A percentile compares a stretch with the other conserved stretches of the same genome.
These are phyloP conservation scores for Thecaphora thlaspeos DNA, from an alignment of 1,284 basidiomycete genomes.

Conservation along the genomic window DNA sequence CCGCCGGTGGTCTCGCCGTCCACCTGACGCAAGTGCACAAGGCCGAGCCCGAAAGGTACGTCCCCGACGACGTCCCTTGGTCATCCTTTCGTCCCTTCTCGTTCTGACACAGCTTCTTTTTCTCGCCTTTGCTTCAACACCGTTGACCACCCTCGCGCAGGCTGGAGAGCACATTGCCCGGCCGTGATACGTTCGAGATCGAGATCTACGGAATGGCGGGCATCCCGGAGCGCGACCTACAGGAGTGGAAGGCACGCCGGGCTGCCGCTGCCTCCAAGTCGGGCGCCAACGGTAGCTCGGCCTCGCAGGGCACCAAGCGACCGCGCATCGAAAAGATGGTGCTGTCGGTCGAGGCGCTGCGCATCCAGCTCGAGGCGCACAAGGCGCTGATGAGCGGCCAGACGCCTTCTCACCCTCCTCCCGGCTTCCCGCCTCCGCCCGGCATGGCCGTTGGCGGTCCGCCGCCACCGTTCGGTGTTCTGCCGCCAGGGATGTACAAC, in stretches of 20 bases:
- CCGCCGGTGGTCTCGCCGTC: conserved; percentile 95
- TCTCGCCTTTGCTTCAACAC: not conserved
- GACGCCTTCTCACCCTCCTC: conserved; percentile 59
- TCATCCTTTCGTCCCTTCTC: too few species aligned
- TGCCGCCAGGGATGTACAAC: too few species aligned
- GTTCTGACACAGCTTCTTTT: conserved; percentile 27
- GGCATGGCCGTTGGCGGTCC: conserved; percentile 14
- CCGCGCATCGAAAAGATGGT: conserved; percentile 79
- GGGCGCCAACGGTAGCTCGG: conserved; percentile 20
- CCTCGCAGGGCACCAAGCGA: conserved; percentile 68
- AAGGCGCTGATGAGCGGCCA: conserved; percentile 83
- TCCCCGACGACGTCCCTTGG: too few species aligned
- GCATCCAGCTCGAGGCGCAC: conserved; percentile 81
- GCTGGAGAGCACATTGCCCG: conserved; percentile 92
- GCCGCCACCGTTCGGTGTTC: conserved; percentile 28
- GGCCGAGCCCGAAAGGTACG: conserved; percentile 89
- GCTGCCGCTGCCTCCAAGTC: conserved; percentile 33
- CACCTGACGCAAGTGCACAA: conserved; percentile 99
- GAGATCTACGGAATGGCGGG: conserved; percentile 99
- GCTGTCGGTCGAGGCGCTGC: conserved; percentile 70
- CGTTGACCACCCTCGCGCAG: conserved; percentile 60
- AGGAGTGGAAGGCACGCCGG: conserved; percentile 83
- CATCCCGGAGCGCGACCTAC: conserved; percentile 87
- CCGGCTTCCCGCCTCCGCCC: conserved; percentile 7
- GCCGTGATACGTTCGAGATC: conserved; percentile 94